Base-by-base conservation (phyloP, 495 filamentous ascomycete species). In the Daldinia grandis region DNA sequence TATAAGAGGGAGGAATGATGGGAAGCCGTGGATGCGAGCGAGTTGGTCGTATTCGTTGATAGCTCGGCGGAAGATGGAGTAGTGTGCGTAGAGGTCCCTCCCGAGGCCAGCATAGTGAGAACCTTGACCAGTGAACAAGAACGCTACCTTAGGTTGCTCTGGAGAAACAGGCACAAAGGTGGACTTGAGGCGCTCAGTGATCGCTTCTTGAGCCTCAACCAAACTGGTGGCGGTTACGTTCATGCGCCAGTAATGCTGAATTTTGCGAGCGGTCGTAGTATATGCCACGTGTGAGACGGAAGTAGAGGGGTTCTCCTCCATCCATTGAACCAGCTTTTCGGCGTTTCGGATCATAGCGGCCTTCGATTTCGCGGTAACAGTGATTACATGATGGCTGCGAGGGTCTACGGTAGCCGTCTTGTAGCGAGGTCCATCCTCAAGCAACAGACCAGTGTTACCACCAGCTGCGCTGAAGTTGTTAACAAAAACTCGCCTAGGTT, bases 181-280 rank as follows among this genome's bases (percentile, higher is more conserved):
- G 35, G 80, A 80, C 73, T 79, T 81, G 44, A 83, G 75, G 31
- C 81, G 80, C 21, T 80, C 71, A 53, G 72, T 72, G 57, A 86
- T 81, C 58, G 78, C 78, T 30, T 74, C 74, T 60, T 80, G 75
- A 10, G 83, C 78, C 40, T 84, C 80, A 9, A 64, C 56, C 15
- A 89, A 66, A 55, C 85, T 83, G n/a, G 82, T 79, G 1, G 83
- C 90, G 8, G 82, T 78, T 19, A 92, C 84, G 42, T 85, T 86
- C 62, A 91, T 85, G 53, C 93, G 88, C 82, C 89, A 90, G 54
- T 88, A 87, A 75, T 94, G 90, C 66, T 95, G 93, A n/a, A 91
- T 87, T n/a, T 89, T 89, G 66, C 93, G 87, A 50, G 93, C 93
- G 9, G 93, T 95, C 1, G 90, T 92, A 5, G 92, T 93, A 78